phyloP scores from a whole-genome alignment of 768 basidiomycete species.

The Hericium alpestre region DNA sequence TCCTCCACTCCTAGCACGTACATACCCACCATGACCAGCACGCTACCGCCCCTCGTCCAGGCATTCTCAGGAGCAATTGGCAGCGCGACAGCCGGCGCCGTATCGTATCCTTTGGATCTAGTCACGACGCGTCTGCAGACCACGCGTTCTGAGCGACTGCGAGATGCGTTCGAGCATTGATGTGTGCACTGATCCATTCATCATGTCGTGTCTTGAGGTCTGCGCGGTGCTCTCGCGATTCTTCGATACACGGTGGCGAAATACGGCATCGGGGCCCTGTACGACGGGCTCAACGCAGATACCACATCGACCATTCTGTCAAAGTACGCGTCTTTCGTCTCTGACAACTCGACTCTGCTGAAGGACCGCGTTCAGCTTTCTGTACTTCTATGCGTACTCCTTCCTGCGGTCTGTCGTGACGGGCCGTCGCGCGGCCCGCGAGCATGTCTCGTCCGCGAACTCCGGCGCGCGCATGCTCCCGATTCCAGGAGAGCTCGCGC shows the following conservation, averaged over 20 bases:
- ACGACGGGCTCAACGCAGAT: conserved; percentile 42
- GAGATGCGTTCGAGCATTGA: conserved; percentile 3
- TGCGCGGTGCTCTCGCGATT: conserved; percentile 21
- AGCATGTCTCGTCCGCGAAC: neutral
- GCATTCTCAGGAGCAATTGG: conserved; percentile 49
- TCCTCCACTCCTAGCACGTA: neutral
- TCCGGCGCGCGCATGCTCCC: conserved; percentile 14
- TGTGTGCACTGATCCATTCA: neutral
- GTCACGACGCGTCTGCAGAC: conserved; percentile 38
- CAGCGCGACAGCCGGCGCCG: conserved; percentile 39
- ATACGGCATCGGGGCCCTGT: conserved; percentile 35
- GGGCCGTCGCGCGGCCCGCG: conserved; percentile 16
- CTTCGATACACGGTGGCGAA: conserved; percentile 28
- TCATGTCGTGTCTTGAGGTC: conserved; percentile 15
- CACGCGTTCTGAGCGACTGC: conserved; percentile 11
- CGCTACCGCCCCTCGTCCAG: conserved; percentile 49
- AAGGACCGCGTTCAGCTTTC: conserved; percentile 30
- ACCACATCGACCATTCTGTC: conserved; percentile 43
- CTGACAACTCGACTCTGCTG: neutral
- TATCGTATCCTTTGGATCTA: conserved; percentile 52
- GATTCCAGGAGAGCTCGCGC: conserved; percentile 35
- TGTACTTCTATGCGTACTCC: conserved; percentile 52
- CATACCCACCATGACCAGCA: conserved; percentile 35
- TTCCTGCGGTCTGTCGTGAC: conserved; percentile 34
- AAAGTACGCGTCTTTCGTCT: conserved; percentile 27